A percentile compares a stretch with the other conserved stretches of the same genome.
phyloP scores from a whole-genome alignment of 2,329 filamentous ascomycete genomes.

The Raffaelea arxii region DNA sequence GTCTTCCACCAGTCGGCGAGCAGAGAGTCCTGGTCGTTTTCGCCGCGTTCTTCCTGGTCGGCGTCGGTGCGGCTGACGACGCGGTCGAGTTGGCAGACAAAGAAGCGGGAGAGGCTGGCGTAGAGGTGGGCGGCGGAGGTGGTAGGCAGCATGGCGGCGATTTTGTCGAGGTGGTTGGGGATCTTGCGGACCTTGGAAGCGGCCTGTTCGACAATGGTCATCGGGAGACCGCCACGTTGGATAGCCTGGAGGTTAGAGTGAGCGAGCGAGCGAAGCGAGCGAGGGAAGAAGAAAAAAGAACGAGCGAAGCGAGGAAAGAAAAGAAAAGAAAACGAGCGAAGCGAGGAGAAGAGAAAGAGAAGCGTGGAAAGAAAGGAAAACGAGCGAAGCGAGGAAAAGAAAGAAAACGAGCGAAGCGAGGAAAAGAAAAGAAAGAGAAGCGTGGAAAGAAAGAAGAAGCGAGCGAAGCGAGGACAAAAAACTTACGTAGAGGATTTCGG shows the following conservation, averaged over 20 bases:
- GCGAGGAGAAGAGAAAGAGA: too few relatives aligned
- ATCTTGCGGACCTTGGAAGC: slow-evolving; percentile 10
- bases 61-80: slow-evolving; percentile 6
- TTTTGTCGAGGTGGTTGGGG: slow-evolving; percentile 11
- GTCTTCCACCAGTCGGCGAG: slow-evolving; percentile 13
- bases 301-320: neutral
- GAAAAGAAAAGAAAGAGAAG: too few relatives aligned
- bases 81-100: slow-evolving; percentile 12
- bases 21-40: slow-evolving; percentile 10
- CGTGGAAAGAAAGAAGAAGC: too few relatives aligned
- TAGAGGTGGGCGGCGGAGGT: slow-evolving; percentile 12
- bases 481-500: slow-evolving; percentile 13
- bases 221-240: slow-evolving; percentile 10
- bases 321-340: too few relatives aligned
- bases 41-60: slow-evolving; percentile 3
- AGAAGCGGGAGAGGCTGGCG: slow-evolving; percentile 11
- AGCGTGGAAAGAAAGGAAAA: neutral
- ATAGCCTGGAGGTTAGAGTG: slow-evolving; percentile 4
- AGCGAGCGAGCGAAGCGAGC: too few relatives aligned
- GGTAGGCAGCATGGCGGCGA: slow-evolving; percentile 10
- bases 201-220: slow-evolving; percentile 8
- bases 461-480: neutral
- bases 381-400: neutral
- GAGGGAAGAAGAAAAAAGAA: too few relatives aligned
- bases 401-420: neutral